Base-by-base conservation (phyloP, 345 rosid genomes). In the Eucalyptus decipiens region DNA sequence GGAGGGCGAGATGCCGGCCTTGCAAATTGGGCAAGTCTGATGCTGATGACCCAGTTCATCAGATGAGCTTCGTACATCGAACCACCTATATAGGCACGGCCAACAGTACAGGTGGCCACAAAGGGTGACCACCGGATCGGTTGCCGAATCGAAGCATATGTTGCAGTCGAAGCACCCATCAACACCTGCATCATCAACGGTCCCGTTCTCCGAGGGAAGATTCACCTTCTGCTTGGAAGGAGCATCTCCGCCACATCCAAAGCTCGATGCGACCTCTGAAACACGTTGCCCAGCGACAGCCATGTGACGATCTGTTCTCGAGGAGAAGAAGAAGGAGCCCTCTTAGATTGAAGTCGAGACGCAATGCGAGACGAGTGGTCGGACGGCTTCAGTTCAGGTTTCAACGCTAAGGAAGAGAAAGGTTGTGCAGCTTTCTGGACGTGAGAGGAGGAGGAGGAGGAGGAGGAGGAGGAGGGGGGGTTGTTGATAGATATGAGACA, bases 91-190 rank as follows among this genome's bases (percentile, higher is more conserved):
- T 51, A 97, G 94, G 92, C 99, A 97, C 32, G 97, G 95, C 99
- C 98, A 97, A 91, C 99, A 97, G 91, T 93, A 97, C 65, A 97
- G 92, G 88, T 97, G 99, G 58, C 99, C 99, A 49, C 99, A 96
- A 85, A 95, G 97, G 40, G 98, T 97, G 86, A 97, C 96, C 2
- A 97, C 96, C 0, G 99, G 99, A 47, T 97, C 99, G 45, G 87
- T 91, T 1, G 97, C 98, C 4, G 93, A 93, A 28, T 97, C 96
- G 9, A 97, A 93, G 91, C 98, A 97, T 6, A 97, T 97, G 85
- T 95, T 97, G 94, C 99, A 97, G 58, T 96, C 95, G n/a, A 95
- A 95, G 90, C 92, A 90, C 23, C 95, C 95, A 30, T 86, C 89
- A 16, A 30, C 47, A 76, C 42, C 30, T 3, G 30, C 47, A 40